These are phyloP conservation scores for Yueomyces sinensis DNA, from an alignment of 805 yeast species.

Conservation along the genomic window DNA sequence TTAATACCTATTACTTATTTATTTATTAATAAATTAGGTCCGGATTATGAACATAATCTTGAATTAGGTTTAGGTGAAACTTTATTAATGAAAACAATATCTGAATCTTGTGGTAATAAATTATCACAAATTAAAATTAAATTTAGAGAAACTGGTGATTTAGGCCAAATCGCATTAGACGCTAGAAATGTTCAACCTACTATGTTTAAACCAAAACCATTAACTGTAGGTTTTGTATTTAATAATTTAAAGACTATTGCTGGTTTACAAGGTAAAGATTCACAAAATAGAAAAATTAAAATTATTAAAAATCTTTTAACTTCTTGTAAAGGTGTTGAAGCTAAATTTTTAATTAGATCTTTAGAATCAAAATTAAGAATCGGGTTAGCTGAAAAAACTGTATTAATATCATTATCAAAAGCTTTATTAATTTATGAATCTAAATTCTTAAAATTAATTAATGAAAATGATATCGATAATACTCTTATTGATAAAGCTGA, in stretches of 20 bases:
- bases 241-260: constrained; percentile 67
- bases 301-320: constrained; percentile 75
- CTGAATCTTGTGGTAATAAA: constrained; percentile 81
- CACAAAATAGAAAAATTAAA: constrained; percentile 66
- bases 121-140: constrained; percentile 57
- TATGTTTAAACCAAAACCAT: constrained; percentile 82
- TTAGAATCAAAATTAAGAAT: constrained; percentile 88
- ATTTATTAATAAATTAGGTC: constrained; percentile 81
- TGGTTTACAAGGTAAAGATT: constrained; percentile 58
- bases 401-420: constrained; percentile 69
- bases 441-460: constrained; percentile 33
- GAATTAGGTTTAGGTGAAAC: constrained; percentile 94
- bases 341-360: constrained; percentile 80
- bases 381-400: constrained; percentile 89
- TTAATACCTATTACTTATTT: constrained; percentile 67
- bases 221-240: constrained; percentile 65
- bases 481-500: constrained; percentile 42
- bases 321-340: constrained; percentile 75
- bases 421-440: constrained; percentile 60
- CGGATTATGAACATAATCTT: constrained; percentile 81
- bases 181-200: constrained; percentile 80
- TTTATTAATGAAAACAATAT: constrained; percentile 71
- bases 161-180: constrained; percentile 77
- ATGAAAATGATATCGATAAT: constrained; percentile 8
- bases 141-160: constrained; percentile 72